Percentiles rank a stretch among this genome's conserved stretches.
Evolutionary conservation across 1,139 yeast genomes (phyloP).

Genomic region (Scheffersomyces illinoinensis): DNA sequence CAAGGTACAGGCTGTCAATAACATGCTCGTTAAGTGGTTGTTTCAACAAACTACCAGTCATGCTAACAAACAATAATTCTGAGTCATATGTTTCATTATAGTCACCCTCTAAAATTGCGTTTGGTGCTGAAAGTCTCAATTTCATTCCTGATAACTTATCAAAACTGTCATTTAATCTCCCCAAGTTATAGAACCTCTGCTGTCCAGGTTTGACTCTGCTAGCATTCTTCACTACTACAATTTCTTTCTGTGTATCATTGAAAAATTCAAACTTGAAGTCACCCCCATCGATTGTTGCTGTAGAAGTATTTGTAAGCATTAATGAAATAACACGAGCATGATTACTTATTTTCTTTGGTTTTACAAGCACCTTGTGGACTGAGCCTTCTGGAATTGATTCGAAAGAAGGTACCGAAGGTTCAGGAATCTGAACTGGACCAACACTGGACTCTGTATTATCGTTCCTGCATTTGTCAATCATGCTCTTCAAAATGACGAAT

Average conservation of each 20-base stretch:
- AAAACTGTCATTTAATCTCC: conserved; percentile 13
- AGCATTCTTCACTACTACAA: conserved; percentile 28
- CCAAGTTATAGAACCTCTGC: conserved; percentile 32
- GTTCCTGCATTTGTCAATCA: conserved; percentile 4
- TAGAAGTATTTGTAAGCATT: conserved; percentile 28
- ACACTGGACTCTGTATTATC: not conserved
- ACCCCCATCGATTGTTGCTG: conserved; percentile 28
- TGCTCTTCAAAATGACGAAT: conserved; percentile 8
- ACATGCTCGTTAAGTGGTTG: not conserved
- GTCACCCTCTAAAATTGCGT: conserved; percentile 27
- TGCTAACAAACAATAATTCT: conserved; percentile 2
- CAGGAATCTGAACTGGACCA: not conserved
- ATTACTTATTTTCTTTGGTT: conserved; percentile 7
- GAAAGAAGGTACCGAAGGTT: not conserved
- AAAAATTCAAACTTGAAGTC: conserved; percentile 26
- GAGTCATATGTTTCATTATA: conserved; percentile 13
- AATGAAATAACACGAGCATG: conserved; percentile 27
- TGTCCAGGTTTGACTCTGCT: conserved; percentile 28
- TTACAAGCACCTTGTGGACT: not conserved
- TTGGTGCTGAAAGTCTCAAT: conserved; percentile 21
- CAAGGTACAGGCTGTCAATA: not conserved
- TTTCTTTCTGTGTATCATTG: conserved; percentile 13
- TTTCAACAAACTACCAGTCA: not conserved
- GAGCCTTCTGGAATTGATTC: not conserved
- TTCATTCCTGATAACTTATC: conserved; percentile 16